Evolutionary conservation across 768 basidiomycete genomes (phyloP).

Genomic region (Psilocybe sp.): DNA sequence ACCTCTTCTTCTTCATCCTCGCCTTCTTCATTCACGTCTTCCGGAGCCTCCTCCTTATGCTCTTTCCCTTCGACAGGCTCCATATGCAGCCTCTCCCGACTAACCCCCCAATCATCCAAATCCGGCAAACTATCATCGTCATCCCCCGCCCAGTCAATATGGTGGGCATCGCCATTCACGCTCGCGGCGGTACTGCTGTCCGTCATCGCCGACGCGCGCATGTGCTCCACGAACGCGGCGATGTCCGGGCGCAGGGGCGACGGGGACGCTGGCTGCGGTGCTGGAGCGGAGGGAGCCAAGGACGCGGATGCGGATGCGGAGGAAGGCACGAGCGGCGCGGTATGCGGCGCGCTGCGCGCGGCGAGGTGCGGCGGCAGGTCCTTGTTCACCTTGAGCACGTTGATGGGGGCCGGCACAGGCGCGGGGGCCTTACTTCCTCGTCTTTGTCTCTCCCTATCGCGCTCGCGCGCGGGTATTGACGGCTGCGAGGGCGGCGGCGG

Average conservation of each 20-base stretch:
- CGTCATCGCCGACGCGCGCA: slow-evolving; percentile 72
- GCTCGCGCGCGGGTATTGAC: too few relatives aligned
- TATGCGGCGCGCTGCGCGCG: slow-evolving; percentile 27
- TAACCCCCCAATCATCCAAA: slow-evolving; percentile 83
- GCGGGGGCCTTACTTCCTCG: background rate
- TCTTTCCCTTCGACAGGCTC: too few relatives aligned
- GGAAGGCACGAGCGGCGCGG: slow-evolving; percentile 48
- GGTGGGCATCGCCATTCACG: slow-evolving; percentile 50
- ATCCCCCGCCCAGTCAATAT: slow-evolving; percentile 88
- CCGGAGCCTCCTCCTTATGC: too few relatives aligned
- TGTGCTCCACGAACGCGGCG: slow-evolving; percentile 75
- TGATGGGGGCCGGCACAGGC: background rate
- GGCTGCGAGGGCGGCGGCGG: too few relatives aligned
- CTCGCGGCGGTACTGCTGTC: slow-evolving; percentile 54
- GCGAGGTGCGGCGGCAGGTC: background rate
- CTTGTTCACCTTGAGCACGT: background rate
- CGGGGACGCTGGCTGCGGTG: slow-evolving; percentile 3
- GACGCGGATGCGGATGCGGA: slow-evolving; percentile 45
- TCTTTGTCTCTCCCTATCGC: too few relatives aligned
- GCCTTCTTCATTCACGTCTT: too few relatives aligned
- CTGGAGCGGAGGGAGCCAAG: slow-evolving; percentile 13
- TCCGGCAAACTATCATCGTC: slow-evolving; percentile 83
- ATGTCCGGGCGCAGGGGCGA: slow-evolving; percentile 59
- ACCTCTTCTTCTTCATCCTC: too few relatives aligned
- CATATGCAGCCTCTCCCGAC: slow-evolving; percentile 12